Evolutionary conservation across 805 yeast genomes (phyloP), one percentile per base, ranked within the genome.

Genomic region (Wickerhamiella bombiphila): DNA sequence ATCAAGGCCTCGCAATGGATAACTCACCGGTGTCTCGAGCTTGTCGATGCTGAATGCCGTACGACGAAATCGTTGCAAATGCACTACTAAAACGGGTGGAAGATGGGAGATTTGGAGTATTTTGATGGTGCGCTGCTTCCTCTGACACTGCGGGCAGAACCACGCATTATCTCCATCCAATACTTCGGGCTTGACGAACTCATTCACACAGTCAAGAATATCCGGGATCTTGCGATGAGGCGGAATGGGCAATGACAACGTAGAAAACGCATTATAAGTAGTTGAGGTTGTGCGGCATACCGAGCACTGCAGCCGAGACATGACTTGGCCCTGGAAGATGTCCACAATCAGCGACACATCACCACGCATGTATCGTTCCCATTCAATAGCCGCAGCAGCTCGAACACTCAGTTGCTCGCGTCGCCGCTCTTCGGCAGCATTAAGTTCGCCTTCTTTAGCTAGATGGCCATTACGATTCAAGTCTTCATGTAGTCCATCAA

Each of bases 281-380:
- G 94, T 82, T 0, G 94, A 82, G 0, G 93, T 80, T 22, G 64
- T 64, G 1, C 66, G 65, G 58, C 97, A 86, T 22, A 65, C 69
- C 34, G 74, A 57, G 57, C 97, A 86, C 48, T 65, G 69, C 49
- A 86, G 62, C 38, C 72, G 76, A n/a, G 93, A 80, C 35, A 79
- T 67, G 50, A 77, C 80, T 57, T 86, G 96, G 1, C 96, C 97
- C 53, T 82, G 93, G 54, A 82, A 82, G 36, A 73, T 68, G 47
- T 80, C 86, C 2, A 80, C 91, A 18, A 86, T 68, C 1, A 76
- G 66, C 29, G 94, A 82, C 45, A 77, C 75, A 53, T 86, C 83
- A 16, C 80, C 69, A 41, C 74, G 75, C 39, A 82, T 60, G 53
- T 83, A 83, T 40, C 93, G 63, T 51, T 81, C 94, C 97, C 97